A percentile compares a stretch with the other conserved stretches of the same genome.
Conservation (phyloP, 2,329 filamentous ascomycete genomes). For the Fusarium camptoceras region DNA sequence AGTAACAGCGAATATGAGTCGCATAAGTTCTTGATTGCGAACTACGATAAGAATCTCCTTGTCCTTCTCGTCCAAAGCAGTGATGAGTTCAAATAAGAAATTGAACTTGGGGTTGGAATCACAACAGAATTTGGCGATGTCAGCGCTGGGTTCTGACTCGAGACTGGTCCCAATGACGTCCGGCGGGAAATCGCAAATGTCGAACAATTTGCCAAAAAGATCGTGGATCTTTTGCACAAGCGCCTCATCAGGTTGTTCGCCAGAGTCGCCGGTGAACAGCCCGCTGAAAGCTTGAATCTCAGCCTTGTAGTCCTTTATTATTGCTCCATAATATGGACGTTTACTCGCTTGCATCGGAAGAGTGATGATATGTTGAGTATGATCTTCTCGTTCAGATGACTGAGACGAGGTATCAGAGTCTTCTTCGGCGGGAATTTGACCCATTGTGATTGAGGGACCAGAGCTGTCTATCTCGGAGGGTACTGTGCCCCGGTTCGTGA, state of each 20-base stretch:
- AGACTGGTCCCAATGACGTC: constrained; percentile 60
- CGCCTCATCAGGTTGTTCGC: constrained; percentile 53
- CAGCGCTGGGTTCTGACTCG: constrained; percentile 53
- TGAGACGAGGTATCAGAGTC: constrained; percentile 39
- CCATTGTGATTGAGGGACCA: constrained; percentile 44
- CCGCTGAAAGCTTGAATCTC: constrained; percentile 60
- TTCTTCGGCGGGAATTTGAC: constrained; percentile 41
- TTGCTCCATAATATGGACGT: constrained; percentile 64
- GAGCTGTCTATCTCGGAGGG: constrained; percentile 41
- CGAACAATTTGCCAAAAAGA: constrained; percentile 63
- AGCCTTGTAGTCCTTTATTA: constrained; percentile 57
- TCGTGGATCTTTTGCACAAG: constrained; percentile 61
- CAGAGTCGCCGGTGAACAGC: constrained; percentile 56
- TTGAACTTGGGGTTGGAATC: constrained; percentile 70
- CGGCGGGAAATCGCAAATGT: constrained; percentile 69
- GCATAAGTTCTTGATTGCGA: constrained; percentile 61
- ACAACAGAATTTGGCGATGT: constrained; percentile 64
- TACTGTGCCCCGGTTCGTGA: constrained; percentile 33
- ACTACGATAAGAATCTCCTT: constrained; percentile 66
- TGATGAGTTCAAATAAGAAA: constrained; percentile 66
- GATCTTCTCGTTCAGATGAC: constrained; percentile 24
- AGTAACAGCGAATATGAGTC: constrained; percentile 64
- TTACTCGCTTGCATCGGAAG: constrained; percentile 67
- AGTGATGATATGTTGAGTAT: constrained; percentile 63
- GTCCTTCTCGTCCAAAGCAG: constrained; percentile 55